phyloP scores from a whole-genome alignment of 2,329 filamentous ascomycete species.

The Fusarium succisae region DNA sequence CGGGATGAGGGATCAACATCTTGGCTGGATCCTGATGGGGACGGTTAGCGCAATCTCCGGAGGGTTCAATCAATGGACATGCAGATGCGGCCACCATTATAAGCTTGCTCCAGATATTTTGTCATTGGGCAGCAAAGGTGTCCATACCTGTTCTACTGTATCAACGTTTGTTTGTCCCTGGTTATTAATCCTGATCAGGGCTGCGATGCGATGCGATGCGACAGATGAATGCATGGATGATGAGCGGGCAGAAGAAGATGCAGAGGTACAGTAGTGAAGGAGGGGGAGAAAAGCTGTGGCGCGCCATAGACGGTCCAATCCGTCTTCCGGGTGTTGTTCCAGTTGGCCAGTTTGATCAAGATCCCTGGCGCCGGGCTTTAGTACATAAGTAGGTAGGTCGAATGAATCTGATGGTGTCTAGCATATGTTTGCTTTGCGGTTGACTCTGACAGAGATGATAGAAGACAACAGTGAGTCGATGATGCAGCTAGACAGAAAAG shows the following conservation, averaged over 20 bases:
- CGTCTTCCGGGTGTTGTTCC: slow-evolving; percentile 53
- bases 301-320: slow-evolving; percentile 47
- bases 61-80: slow-evolving; percentile 18
- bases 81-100: slow-evolving; percentile 17
- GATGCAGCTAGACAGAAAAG: slow-evolving; percentile 10
- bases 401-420: slow-evolving; percentile 20
- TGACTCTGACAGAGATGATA: neutral
- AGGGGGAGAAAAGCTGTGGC: slow-evolving; percentile 18
- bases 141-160: slow-evolving; percentile 2
- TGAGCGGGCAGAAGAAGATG: slow-evolving; percentile 7
- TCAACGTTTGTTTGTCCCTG: slow-evolving; percentile 10
- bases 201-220: slow-evolving; percentile 10
- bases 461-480: slow-evolving; percentile 5
- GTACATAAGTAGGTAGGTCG: slow-evolving; percentile 16
- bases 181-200: neutral
- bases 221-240: slow-evolving; percentile 22
- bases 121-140: slow-evolving; percentile 52
- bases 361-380: slow-evolving; percentile 36
- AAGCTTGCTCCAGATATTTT: slow-evolving; percentile 9
- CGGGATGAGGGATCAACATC: slow-evolving; percentile 13
- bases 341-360: slow-evolving; percentile 53
- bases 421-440: neutral
- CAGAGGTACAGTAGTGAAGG: slow-evolving; percentile 1
- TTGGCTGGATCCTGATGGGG: neutral
- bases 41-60: slow-evolving; percentile 31